Evolutionary conservation across 2,329 filamentous ascomycete genomes (phyloP).

Genomic region (Elsinoe australis): DNA sequence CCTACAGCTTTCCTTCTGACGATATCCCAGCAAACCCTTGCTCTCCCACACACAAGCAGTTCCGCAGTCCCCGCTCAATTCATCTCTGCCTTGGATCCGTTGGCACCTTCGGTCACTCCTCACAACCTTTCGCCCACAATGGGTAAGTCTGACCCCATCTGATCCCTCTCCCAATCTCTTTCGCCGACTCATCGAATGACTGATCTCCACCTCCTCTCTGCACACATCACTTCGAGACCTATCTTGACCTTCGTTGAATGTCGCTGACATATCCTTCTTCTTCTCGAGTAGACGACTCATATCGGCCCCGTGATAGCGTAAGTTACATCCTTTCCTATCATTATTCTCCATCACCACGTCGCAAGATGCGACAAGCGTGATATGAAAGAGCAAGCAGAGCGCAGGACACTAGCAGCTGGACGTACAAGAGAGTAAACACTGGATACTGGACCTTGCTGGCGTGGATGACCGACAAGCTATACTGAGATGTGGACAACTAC

Average conservation of each 20-base stretch:
- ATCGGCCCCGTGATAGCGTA: slow-evolving; percentile 27
- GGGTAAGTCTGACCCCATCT: slow-evolving; percentile 19
- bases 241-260: slow-evolving; percentile 13
- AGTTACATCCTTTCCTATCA: slow-evolving; percentile 19
- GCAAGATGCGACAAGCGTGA: neutral
- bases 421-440: neutral
- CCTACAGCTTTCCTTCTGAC: neutral
- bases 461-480: neutral
- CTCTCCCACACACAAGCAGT: neutral
- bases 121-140: slow-evolving; percentile 17
- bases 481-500: too few species aligned
- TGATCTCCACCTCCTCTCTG: slow-evolving; percentile 18
- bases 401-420: neutral
- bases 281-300: slow-evolving; percentile 25
- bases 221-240: slow-evolving; percentile 11
- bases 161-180: slow-evolving; percentile 14
- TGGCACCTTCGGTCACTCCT: slow-evolving; percentile 9
- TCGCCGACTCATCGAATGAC: slow-evolving; percentile 9
- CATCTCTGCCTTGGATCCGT: slow-evolving; percentile 13
- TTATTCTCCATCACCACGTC: slow-evolving; percentile 12
- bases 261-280: slow-evolving; percentile 17
- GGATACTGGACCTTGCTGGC: neutral
- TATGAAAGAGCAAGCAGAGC: slow-evolving; percentile 1
- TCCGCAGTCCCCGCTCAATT: slow-evolving; percentile 15
- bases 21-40: slow-evolving; percentile 1